Evolutionary conservation across 2,329 filamentous ascomycete species (phyloP).

Genomic region (Leptographium radiaticola): DNA sequence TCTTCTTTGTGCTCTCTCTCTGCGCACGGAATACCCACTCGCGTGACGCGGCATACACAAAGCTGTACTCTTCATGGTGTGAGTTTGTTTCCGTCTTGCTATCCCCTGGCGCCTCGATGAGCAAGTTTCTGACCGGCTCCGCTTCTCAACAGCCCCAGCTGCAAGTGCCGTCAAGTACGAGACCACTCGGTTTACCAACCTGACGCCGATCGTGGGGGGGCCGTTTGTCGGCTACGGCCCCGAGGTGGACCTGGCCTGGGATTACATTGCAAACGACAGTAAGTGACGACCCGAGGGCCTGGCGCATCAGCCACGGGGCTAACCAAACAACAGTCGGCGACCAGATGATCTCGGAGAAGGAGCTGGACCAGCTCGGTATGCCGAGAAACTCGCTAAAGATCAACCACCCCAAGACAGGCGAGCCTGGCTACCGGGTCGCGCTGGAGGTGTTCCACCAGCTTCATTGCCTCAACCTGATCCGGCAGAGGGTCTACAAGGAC

Average conservation of each 20-base stretch:
- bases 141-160: conserved; percentile 27
- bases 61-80: conserved; percentile 30
- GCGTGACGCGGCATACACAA: conserved; percentile 20
- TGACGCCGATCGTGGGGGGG: conserved; percentile 31
- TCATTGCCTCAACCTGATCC: conserved; percentile 34
- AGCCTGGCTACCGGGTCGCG: conserved; percentile 45
- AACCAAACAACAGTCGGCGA: conserved; percentile 34
- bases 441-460: conserved; percentile 46
- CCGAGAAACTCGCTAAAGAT: conserved; percentile 42
- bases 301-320: neutral
- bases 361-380: conserved; percentile 37
- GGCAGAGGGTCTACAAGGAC: conserved; percentile 34
- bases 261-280: conserved; percentile 35
- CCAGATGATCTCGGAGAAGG: conserved; percentile 42
- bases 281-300: conserved; percentile 6
- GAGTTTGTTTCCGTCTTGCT: neutral
- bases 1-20: conserved; percentile 26
- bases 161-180: conserved; percentile 34
- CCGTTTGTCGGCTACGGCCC: conserved; percentile 42
- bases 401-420: conserved; percentile 40
- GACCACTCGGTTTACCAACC: conserved; percentile 31
- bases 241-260: conserved; percentile 45
- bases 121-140: neutral
- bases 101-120: neutral
- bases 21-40: conserved; percentile 22